These are phyloP conservation scores for Tritrichomonas musculus DNA, from an alignment of 208 protist genomes.

Conservation along the genomic window DNA sequence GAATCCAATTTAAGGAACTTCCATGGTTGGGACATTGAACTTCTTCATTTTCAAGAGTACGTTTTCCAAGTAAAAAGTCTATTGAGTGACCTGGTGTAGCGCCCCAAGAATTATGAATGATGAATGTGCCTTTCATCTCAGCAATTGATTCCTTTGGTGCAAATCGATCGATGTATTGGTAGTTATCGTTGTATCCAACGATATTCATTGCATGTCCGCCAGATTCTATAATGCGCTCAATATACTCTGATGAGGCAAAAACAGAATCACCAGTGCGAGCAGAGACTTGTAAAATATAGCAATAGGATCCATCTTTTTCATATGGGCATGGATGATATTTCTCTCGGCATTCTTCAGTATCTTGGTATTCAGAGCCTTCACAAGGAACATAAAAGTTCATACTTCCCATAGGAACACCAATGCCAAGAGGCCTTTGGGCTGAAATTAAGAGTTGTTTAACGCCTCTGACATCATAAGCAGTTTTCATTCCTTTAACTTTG, in stretches of 20 bases:
- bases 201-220: slow-evolving; percentile 23
- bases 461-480: not conserved
- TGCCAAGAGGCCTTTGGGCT: not conserved
- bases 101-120: not conserved
- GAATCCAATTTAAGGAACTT: not conserved
- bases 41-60: not conserved
- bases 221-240: no score
- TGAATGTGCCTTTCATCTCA: not conserved
- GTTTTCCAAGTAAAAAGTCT: not conserved
- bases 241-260: not conserved
- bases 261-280: not conserved
- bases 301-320: not conserved
- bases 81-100: not conserved
- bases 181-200: slow-evolving; percentile 15
- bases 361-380: not conserved
- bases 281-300: not conserved
- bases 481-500: not conserved
- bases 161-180: not conserved
- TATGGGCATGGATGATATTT: not conserved
- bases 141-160: no score
- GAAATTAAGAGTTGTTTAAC: not conserved
- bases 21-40: not conserved
- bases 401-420: not conserved
- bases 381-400: not conserved
- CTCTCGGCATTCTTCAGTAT: not conserved